phyloP scores from a whole-genome alignment of 192 early-diverging fungal species.

The Linnemannia exigua region DNA sequence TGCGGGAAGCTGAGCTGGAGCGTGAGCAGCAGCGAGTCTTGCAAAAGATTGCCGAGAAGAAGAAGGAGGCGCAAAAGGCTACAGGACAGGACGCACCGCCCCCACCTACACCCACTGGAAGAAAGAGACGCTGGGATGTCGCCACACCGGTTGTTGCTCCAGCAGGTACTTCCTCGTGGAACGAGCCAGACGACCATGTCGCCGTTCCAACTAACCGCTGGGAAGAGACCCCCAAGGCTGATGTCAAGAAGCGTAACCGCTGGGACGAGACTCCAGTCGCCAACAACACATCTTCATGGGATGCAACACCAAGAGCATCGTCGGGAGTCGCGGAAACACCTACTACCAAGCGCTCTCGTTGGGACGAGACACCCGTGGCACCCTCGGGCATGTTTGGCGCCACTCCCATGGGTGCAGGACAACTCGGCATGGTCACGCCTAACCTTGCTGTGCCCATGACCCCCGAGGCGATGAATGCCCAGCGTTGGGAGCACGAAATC shows the following conservation, averaged over 20 bases:
- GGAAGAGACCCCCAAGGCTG: slow-evolving; percentile 85
- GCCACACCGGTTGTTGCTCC: slow-evolving; percentile 65
- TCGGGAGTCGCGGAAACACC: slow-evolving; percentile 60
- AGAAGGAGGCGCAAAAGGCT: slow-evolving; percentile 70
- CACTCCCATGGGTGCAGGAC: slow-evolving; percentile 85
- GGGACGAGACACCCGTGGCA: slow-evolving; percentile 96
- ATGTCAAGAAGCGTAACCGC: slow-evolving; percentile 73
- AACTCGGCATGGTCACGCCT: slow-evolving; percentile 84
- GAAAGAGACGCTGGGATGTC: slow-evolving; percentile 90
- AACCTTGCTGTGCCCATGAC: slow-evolving; percentile 82
- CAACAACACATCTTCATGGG: slow-evolving; percentile 71
- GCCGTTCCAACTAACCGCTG: slow-evolving; percentile 67
- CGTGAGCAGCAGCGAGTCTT: slow-evolving; percentile 82
- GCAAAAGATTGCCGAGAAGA: slow-evolving; percentile 79
- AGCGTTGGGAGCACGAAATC: slow-evolving; percentile 84
- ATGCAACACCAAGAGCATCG: slow-evolving; percentile 77
- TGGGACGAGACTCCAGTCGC: slow-evolving; percentile 89
- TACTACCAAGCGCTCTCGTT: slow-evolving; percentile 84
- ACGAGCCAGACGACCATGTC: slow-evolving; percentile 62
- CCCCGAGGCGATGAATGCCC: slow-evolving; percentile 80
- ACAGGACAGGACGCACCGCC: slow-evolving; percentile 59
- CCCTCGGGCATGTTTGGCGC: slow-evolving; percentile 69
- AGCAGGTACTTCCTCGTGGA: slow-evolving; percentile 69
- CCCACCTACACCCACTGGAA: slow-evolving; percentile 52
- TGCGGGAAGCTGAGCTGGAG: slow-evolving; percentile 89